Evolutionary conservation across 2,329 filamentous ascomycete genomes (phyloP).

Genomic region (Penicillium sp.): DNA sequence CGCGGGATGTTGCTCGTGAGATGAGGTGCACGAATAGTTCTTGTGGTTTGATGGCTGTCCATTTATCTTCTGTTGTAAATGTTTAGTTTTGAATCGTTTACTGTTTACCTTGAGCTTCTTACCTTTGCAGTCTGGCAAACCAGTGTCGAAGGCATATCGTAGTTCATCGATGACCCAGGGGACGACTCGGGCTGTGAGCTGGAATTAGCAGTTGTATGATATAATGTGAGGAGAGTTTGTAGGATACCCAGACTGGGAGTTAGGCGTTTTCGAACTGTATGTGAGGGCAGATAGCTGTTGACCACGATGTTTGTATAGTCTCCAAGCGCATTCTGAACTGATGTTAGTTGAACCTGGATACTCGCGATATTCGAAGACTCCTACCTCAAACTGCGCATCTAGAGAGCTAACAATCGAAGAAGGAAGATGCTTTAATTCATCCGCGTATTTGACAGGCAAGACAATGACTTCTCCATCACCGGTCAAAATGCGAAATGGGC

Average conservation of each 20-base stretch:
- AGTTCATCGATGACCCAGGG: constrained; percentile 28
- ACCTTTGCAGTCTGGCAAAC: constrained; percentile 26
- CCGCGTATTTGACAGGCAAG: constrained; percentile 26
- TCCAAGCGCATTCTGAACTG: constrained; percentile 26
- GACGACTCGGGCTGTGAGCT: constrained; percentile 19
- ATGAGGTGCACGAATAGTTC: constrained; percentile 33
- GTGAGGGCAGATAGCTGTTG: constrained; percentile 22
- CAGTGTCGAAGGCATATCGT: constrained; percentile 21
- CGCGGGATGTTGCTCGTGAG: constrained; percentile 38
- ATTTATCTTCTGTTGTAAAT: constrained; percentile 15
- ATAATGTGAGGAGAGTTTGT: not conserved
- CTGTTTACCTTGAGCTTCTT: not conserved
- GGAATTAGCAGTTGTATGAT: not conserved
- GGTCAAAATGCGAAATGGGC: constrained; percentile 27
- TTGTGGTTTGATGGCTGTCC: constrained; percentile 23
- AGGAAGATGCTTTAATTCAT: constrained; percentile 21
- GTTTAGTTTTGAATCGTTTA: not conserved
- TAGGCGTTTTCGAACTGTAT: constrained; percentile 23
- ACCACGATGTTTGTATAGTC: constrained; percentile 27
- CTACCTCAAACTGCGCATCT: constrained; percentile 28
- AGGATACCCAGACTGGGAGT: constrained; percentile 24
- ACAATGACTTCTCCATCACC: constrained; percentile 29
- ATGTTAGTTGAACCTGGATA: not conserved
- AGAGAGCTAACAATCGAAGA: constrained; percentile 23
- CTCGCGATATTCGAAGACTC: not conserved